A percentile compares a stretch with the other conserved stretches of the same genome.
Conservation (phyloP, 2,329 filamentous ascomycete species). For the Beauveria brongniartii region DNA sequence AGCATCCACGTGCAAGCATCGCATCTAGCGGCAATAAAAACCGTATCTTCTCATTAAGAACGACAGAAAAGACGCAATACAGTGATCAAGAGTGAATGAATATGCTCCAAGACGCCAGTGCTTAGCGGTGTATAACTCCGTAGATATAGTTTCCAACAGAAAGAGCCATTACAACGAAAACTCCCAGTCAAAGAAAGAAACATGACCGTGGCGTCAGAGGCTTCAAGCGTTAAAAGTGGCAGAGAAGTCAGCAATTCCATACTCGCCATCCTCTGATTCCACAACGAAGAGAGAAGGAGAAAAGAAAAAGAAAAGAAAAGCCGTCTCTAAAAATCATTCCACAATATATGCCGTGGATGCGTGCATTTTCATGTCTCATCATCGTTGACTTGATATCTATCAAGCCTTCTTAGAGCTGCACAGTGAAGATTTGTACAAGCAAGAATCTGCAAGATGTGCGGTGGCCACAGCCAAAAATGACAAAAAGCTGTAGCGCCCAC, state of each 20-base stretch:
- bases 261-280: background rate
- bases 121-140: conserved; percentile 10
- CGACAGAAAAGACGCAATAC: background rate
- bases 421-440: conserved; percentile 8
- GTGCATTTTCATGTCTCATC: conserved; percentile 10
- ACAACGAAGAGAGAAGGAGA: background rate
- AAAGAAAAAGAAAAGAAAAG: conserved; percentile 4
- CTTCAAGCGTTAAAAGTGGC: background rate
- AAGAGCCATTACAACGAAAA: conserved; percentile 9
- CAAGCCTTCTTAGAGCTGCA: conserved; percentile 8
- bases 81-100: background rate
- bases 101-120: conserved; percentile 10
- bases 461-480: background rate
- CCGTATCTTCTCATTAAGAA: background rate
- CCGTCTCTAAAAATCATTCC: conserved; percentile 14
- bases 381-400: conserved; percentile 11
- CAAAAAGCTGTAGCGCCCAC: background rate
- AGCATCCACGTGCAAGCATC: too few relatives aligned
- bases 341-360: background rate
- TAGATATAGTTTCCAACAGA: conserved; percentile 14
- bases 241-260: background rate
- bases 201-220: conserved; percentile 6
- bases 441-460: conserved; percentile 19
- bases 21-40: too few relatives aligned
- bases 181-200: background rate